These are phyloP conservation scores for Aureobasidium sp. DNA, from an alignment of 2,329 filamentous ascomycete genomes.

Conservation along the genomic window DNA sequence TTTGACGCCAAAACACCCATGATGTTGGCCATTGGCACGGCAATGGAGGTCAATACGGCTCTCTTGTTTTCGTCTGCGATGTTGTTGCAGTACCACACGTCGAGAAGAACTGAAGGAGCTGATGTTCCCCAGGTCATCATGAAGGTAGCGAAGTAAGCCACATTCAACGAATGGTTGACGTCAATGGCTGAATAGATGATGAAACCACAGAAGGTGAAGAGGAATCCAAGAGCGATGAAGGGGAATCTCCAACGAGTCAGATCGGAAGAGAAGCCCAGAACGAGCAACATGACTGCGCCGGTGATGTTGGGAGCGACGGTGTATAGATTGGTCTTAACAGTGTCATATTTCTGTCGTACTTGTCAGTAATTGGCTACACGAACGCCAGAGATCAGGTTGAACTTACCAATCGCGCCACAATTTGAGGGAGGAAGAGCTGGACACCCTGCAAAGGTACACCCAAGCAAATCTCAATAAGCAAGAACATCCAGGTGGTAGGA, in stretches of 20 bases:
- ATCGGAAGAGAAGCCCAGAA: constrained; percentile 65
- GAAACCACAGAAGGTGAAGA: constrained; percentile 68
- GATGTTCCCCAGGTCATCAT: constrained; percentile 76
- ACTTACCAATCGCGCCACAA: constrained; percentile 38
- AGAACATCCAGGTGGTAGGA: constrained; percentile 45
- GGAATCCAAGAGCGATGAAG: constrained; percentile 65
- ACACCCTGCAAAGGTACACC: constrained; percentile 52
- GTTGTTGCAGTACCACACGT: constrained; percentile 75
- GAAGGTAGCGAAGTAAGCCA: constrained; percentile 69
- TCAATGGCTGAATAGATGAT: constrained; percentile 67
- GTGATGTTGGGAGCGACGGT: constrained; percentile 73
- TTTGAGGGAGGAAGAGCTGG: constrained; percentile 49
- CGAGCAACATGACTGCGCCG: constrained; percentile 61
- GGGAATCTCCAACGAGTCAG: constrained; percentile 58
- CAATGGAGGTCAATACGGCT: constrained; percentile 60
- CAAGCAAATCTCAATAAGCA: constrained; percentile 50
- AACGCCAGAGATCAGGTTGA: not conserved
- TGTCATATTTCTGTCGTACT: constrained; percentile 32
- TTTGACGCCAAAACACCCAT: constrained; percentile 66
- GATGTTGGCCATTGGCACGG: constrained; percentile 65
- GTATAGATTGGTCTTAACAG: constrained; percentile 67
- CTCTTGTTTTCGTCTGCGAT: constrained; percentile 67
- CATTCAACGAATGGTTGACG: constrained; percentile 49
- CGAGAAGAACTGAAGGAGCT: constrained; percentile 60
- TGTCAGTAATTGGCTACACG: not conserved